Percentiles rank a stretch among this genome's conserved stretches.
Conservation (phyloP, 306 rosid species). For the Casuarina glauca region DNA sequence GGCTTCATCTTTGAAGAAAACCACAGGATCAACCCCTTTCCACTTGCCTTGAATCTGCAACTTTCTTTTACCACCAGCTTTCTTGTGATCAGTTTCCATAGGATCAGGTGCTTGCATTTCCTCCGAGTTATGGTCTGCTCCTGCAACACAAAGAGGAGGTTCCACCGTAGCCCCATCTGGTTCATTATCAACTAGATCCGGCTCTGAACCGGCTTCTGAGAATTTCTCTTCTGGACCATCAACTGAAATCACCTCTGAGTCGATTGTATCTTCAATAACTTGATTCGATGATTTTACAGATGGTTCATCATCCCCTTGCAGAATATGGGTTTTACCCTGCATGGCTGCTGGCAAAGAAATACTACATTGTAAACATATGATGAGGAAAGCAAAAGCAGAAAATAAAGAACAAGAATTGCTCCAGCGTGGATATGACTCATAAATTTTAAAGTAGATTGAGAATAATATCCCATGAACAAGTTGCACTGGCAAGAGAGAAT, state of each 20-base stretch:
- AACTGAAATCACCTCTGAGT: conserved; percentile 31
- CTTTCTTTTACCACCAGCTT: conserved; percentile 65
- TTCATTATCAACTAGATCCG: conserved; percentile 45
- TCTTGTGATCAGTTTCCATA: conserved; percentile 37
- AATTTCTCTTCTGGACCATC: conserved; percentile 43
- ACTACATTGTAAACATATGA: conserved; percentile 13
- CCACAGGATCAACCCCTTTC: conserved; percentile 97
- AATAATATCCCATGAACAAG: not conserved
- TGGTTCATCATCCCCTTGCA: conserved; percentile 22
- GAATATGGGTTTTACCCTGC: conserved; percentile 43
- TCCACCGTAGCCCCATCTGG: conserved; percentile 36
- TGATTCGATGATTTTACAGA: conserved; percentile 30
- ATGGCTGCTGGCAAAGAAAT: conserved; percentile 39
- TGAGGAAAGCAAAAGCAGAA: conserved; percentile 21
- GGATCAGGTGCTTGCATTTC: conserved; percentile 38
- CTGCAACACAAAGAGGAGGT: conserved; percentile 31
- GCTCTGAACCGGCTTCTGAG: conserved; percentile 51
- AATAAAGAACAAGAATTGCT: not conserved
- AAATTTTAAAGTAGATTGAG: conserved; percentile 10
- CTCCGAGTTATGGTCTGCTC: conserved; percentile 40
- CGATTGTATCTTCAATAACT: conserved; percentile 42
- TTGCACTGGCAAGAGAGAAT: not conserved
- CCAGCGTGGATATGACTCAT: conserved; percentile 10
- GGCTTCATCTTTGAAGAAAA: conserved; percentile 79
- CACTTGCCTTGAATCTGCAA: conserved; percentile 84